phyloP scores from a whole-genome alignment of 1,284 basidiomycete genomes.

The Ganoderma lucidum region DNA sequence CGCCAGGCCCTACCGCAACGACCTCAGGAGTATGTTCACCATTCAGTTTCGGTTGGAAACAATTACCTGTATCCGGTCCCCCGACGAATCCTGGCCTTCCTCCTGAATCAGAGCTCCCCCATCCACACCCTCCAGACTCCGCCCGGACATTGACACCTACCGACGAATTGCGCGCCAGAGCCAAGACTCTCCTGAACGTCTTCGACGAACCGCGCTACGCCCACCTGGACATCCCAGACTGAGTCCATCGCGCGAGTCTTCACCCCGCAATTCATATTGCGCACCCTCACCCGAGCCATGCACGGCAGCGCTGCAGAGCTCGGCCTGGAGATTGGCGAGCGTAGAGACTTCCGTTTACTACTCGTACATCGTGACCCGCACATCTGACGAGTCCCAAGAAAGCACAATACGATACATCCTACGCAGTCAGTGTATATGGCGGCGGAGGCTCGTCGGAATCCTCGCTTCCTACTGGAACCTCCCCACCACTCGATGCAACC shows the following conservation, averaged over 20 bases:
- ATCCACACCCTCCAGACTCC: conserved; percentile 10
- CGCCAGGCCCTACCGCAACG: too few species aligned
- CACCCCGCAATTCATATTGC: background rate
- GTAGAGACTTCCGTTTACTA: background rate
- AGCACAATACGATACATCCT: too few species aligned
- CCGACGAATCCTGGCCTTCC: too few species aligned
- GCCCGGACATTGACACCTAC: background rate
- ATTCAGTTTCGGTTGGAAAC: too few species aligned
- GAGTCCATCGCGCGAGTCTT: background rate
- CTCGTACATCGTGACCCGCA: too few species aligned
- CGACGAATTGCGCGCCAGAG: background rate
- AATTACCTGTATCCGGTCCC: too few species aligned
- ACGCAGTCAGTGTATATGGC: background rate
- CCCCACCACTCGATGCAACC: background rate
- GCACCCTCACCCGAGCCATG: background rate
- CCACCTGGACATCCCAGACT: background rate
- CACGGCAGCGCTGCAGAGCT: background rate
- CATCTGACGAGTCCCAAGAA: too few species aligned
- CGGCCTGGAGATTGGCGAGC: background rate
- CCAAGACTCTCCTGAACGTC: background rate
- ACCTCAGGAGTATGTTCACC: too few species aligned
- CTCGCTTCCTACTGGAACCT: background rate
- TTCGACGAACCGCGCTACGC: background rate
- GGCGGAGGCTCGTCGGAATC: background rate
- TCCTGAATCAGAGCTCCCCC: too few species aligned